These are phyloP conservation scores for Volvariella surrecta DNA, from an alignment of 1,284 basidiomycete genomes.

Conservation along the genomic window DNA sequence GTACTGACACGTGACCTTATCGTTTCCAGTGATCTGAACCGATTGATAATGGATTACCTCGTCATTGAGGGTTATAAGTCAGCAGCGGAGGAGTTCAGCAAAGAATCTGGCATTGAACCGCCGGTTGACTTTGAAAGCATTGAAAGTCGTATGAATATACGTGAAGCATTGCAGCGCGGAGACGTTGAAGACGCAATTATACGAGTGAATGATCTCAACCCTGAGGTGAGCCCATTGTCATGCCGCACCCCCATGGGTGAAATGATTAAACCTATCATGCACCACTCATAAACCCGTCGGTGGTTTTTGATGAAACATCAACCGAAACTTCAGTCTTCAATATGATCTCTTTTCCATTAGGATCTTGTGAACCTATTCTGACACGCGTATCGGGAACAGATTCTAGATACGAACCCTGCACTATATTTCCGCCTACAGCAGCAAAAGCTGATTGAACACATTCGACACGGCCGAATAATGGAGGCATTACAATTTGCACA, in stretches of 20 bases:
- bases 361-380: constrained; percentile 12
- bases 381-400: constrained; percentile 42
- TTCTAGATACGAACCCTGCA: constrained; percentile 87
- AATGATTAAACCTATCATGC: constrained; percentile 93
- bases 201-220: constrained; percentile 91
- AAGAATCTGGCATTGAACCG: constrained; percentile 74
- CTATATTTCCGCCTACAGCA: constrained; percentile 93
- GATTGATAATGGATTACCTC: constrained; percentile 96
- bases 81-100: constrained; percentile 90
- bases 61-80: constrained; percentile 97
- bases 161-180: constrained; percentile 89
- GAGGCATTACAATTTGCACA: constrained; percentile 90
- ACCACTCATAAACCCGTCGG: constrained; percentile 88
- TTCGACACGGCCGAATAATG: constrained; percentile 71
- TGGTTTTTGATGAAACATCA: constrained; percentile 71
- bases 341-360: constrained; percentile 46
- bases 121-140: constrained; percentile 87
- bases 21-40: constrained; percentile 73
- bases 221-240: constrained; percentile 71
- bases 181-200: constrained; percentile 93
- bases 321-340: constrained; percentile 90
- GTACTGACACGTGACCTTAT: constrained; percentile 17
- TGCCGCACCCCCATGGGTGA: constrained; percentile 12
- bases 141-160: constrained; percentile 89
- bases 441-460: constrained; percentile 91